These are phyloP conservation scores for Aspergillus leporis DNA, from an alignment of 495 filamentous ascomycete genomes.

Conservation along the genomic window DNA sequence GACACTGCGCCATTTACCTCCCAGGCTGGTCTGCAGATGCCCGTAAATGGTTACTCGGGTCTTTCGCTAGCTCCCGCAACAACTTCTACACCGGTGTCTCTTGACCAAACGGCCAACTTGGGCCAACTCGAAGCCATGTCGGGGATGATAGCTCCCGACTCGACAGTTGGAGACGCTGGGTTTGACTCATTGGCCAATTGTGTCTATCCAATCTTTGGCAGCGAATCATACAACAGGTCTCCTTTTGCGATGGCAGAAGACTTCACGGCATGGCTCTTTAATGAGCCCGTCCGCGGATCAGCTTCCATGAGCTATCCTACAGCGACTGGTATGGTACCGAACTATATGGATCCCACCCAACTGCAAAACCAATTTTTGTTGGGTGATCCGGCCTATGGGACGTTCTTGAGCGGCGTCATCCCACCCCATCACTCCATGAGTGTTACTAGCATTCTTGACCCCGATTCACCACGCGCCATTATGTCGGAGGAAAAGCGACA, in stretches of 20 bases:
- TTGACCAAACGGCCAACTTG: slow-evolving; percentile 17
- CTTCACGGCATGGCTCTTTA: slow-evolving; percentile 90
- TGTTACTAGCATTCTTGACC: slow-evolving; percentile 85
- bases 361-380: slow-evolving; percentile 41
- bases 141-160: slow-evolving; percentile 32
- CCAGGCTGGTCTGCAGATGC: slow-evolving; percentile 24
- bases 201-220: slow-evolving; percentile 81
- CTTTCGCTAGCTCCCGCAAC: slow-evolving; percentile 25
- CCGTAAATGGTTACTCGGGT: slow-evolving; percentile 32
- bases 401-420: slow-evolving; percentile 35
- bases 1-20: slow-evolving; percentile 25
- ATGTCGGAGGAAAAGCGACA: slow-evolving; percentile 87
- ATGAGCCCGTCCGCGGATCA: slow-evolving; percentile 47
- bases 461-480: slow-evolving; percentile 72
- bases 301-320: slow-evolving; percentile 35
- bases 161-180: slow-evolving; percentile 37
- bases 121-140: slow-evolving; percentile 34
- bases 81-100: slow-evolving; percentile 16
- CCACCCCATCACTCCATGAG: slow-evolving; percentile 75
- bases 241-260: slow-evolving; percentile 89
- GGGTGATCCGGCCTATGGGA: slow-evolving; percentile 42
- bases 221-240: slow-evolving; percentile 77
- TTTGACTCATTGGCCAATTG: slow-evolving; percentile 69
- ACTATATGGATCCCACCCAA: slow-evolving; percentile 51
- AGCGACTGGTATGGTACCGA: slow-evolving; percentile 37